Percentiles rank a stretch among this genome's conserved stretches.
These are phyloP conservation scores for Sphaerulina musiva DNA, from an alignment of 2,329 filamentous ascomycete species.

Conservation along the genomic window DNA sequence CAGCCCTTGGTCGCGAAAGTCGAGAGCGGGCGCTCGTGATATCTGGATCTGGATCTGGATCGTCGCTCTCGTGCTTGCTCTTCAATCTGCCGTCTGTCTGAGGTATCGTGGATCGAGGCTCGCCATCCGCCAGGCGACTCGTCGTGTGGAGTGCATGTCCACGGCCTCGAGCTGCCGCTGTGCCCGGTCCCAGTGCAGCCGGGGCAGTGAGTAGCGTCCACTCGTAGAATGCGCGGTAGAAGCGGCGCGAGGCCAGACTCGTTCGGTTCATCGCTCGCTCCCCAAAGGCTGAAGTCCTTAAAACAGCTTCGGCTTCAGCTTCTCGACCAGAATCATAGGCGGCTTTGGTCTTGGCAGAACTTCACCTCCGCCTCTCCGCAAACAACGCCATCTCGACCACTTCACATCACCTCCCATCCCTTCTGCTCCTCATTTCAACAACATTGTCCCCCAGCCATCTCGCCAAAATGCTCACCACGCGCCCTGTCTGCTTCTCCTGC, in stretches of 20 bases:
- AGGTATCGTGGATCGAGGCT: neutral
- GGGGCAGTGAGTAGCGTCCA: slow-evolving; percentile 33
- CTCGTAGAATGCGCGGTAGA: slow-evolving; percentile 42
- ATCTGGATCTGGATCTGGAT: neutral
- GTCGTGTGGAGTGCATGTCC: slow-evolving; percentile 8
- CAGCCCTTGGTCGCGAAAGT: neutral
- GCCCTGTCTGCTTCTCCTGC: neutral
- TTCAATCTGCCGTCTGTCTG: neutral
- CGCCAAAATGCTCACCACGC: neutral
- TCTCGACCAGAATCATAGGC: neutral
- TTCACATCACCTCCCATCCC: neutral
- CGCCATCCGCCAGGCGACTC: neutral
- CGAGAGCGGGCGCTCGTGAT: too few species aligned
- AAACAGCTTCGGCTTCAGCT: neutral
- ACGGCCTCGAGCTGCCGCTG: neutral
- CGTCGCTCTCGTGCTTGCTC: too few species aligned
- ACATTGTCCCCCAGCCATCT: neutral
- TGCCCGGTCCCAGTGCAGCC: neutral
- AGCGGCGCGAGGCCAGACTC: slow-evolving; percentile 30
- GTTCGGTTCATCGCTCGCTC: slow-evolving; percentile 6
- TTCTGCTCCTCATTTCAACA: neutral
- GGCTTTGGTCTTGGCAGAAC: neutral
- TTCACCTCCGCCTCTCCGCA: slow-evolving; percentile 3
- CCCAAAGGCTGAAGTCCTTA: neutral
- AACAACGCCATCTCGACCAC: neutral